Percentiles rank a stretch among this genome's conserved stretches.
Conservation (phyloP, 2,329 filamentous ascomycete genomes). For the Diaporthe caulivora region DNA sequence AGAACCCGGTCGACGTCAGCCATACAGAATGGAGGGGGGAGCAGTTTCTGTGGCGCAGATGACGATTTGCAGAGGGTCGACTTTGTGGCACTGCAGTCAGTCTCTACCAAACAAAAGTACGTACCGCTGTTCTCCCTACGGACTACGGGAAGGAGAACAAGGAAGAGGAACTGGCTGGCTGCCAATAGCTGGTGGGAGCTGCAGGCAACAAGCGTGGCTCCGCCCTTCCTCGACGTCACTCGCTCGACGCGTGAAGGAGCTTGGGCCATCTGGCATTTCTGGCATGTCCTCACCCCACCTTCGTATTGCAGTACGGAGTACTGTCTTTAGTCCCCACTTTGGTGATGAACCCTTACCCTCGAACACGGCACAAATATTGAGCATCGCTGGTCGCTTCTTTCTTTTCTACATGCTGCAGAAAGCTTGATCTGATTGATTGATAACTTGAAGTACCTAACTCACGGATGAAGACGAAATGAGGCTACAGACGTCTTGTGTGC, state of each 20-base stretch:
- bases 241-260: slow-evolving; percentile 9
- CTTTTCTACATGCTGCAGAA: not conserved
- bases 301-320: no score
- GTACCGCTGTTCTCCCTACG: no score
- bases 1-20: slow-evolving; percentile 34
- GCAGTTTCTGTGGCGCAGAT: slow-evolving; percentile 32
- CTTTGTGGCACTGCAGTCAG: not conserved
- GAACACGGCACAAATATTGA: not conserved
- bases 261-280: slow-evolving; percentile 19
- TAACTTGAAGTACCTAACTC: no score
- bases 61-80: slow-evolving; percentile 31
- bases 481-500: no score
- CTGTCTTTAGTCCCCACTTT: not conserved
- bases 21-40: slow-evolving; percentile 15
- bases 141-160: no score
- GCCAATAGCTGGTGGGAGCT: not conserved
- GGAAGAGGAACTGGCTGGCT: not conserved
- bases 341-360: slow-evolving; percentile 28
- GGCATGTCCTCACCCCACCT: not conserved
- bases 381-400: not conserved
- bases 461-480: not conserved
- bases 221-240: slow-evolving; percentile 19
- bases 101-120: no score
- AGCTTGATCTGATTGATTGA: slow-evolving; percentile 21
- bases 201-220: not conserved